Percentiles rank a stretch among this genome's conserved stretches.
Conservation (phyloP, 164 flowering plant genomes). For the Magnolia officinalis region DNA sequence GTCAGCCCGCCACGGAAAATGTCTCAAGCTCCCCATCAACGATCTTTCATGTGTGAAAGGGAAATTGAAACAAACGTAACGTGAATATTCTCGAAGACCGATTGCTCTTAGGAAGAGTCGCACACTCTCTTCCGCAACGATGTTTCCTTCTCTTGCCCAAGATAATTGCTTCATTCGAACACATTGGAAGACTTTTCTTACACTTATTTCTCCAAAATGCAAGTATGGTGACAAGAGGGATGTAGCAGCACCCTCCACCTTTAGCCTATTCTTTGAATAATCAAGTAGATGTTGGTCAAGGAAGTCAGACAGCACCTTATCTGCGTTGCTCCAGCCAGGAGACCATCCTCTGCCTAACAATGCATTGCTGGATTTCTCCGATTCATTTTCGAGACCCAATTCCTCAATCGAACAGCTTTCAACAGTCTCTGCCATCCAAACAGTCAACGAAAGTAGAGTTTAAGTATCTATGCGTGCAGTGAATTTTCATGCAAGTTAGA, state of each 20-base stretch:
- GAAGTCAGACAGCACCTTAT: slow-evolving; percentile 60
- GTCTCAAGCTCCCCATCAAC: slow-evolving; percentile 52
- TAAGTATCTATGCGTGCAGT: background rate
- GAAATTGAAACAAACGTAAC: slow-evolving; percentile 87
- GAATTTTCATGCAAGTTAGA: background rate
- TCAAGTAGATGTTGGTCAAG: slow-evolving; percentile 46
- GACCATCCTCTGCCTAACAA: slow-evolving; percentile 81
- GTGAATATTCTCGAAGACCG: slow-evolving; percentile 85
- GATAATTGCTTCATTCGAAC: slow-evolving; percentile 62
- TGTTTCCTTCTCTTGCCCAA: slow-evolving; percentile 58
- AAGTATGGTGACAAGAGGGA: slow-evolving; percentile 85
- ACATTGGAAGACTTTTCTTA: slow-evolving; percentile 62
- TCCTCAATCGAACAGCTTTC: slow-evolving; percentile 60
- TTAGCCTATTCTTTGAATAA: slow-evolving; percentile 56
- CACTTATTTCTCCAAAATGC: slow-evolving; percentile 85
- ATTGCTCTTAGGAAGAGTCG: slow-evolving; percentile 61
- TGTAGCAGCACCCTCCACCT: slow-evolving; percentile 54
- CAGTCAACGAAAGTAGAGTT: slow-evolving; percentile 7
- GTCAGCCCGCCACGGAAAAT: slow-evolving; percentile 70
- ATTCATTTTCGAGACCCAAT: slow-evolving; percentile 76
- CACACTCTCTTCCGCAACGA: slow-evolving; percentile 53
- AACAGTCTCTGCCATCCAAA: slow-evolving; percentile 39
- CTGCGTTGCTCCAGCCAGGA: slow-evolving; percentile 92
- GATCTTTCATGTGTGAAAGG: slow-evolving; percentile 87
- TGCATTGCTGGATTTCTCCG: slow-evolving; percentile 85